Evolutionary conservation across 1,139 yeast genomes (phyloP).

Genomic region (Yamadazyma taylorii): DNA sequence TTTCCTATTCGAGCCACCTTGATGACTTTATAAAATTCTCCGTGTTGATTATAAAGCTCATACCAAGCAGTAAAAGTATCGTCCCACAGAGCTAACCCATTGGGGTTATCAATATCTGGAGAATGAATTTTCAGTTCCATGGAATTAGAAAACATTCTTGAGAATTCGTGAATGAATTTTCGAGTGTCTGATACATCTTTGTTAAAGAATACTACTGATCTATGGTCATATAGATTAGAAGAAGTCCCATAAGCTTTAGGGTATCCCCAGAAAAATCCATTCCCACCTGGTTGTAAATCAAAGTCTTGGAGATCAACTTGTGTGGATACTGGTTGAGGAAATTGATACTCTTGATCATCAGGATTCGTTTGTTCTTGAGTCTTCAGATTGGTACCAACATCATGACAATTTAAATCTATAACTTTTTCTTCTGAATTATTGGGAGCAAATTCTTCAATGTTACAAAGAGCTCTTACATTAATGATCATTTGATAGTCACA

Average conservation of each 20-base stretch:
- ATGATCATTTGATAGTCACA: constrained; percentile 71
- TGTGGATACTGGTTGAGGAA: constrained; percentile 22
- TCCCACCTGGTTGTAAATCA: constrained; percentile 27
- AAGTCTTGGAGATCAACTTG: constrained; percentile 31
- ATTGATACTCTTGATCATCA: constrained; percentile 4
- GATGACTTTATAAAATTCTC: constrained; percentile 27
- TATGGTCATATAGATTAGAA: constrained; percentile 11
- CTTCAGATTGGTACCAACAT: too few relatives aligned
- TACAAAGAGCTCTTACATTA: constrained; percentile 60
- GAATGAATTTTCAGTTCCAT: constrained; percentile 30
- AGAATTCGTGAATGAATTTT: constrained; percentile 22
- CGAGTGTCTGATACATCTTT: constrained; percentile 16
- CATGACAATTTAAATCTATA: constrained; percentile 43
- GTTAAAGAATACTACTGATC: constrained; percentile 29
- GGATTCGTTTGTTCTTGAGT: too few relatives aligned
- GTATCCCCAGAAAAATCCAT: constrained; percentile 31
- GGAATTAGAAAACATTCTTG: constrained; percentile 20
- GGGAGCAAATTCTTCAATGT: constrained; percentile 47
- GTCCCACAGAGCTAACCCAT: constrained; percentile 24
- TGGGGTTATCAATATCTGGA: constrained; percentile 20
- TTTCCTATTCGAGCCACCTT: constrained; percentile 27
- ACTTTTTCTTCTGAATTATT: constrained; percentile 34
- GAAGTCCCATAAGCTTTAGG: constrained; percentile 7
- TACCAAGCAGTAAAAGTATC: constrained; percentile 39
- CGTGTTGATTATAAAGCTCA: constrained; percentile 37